Base-by-base conservation (phyloP, 352 stramenopile species). In the Globisporangium uncinulatum region DNA sequence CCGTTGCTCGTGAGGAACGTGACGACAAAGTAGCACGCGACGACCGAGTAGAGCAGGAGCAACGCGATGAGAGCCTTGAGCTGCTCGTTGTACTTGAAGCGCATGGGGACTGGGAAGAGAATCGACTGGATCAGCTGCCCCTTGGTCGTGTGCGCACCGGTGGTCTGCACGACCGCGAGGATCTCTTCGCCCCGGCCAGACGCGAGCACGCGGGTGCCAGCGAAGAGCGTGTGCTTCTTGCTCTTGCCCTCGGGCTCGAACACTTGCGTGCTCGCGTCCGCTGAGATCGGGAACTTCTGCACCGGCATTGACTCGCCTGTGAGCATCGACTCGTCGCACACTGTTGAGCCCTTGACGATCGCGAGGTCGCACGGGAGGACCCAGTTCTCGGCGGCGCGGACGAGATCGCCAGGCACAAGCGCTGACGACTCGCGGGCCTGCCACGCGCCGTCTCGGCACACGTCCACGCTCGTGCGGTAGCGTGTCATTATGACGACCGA, bases 31-130 rank as follows among this genome's bases (percentile, higher is more conserved):
- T 76, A 83, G 4, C n/a, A n/a, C n/a, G n/a, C n/a, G n/a, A n/a
- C n/a, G n/a, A n/a, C n/a, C n/a, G 74, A 68, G 19, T 72, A 70
- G 24, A 88, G 82, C 3, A 85, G 86, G 9, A 95, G 66, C 14
- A 95, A 54, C 3, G 86, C n/a, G n/a, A n/a, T n/a, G n/a, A n/a
- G n/a, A n/a, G n/a, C n/a, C n/a, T n/a, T n/a, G n/a, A 97, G 72
- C 66, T 97, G 86, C 29, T 90, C 73, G 55, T 97, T 83, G 67
- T 96, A 97, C 71, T 97, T 95, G 72, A 97, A 96, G 51, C 84
- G 71, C 59, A 96, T 86, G 7, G 75, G 76, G 24, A 83, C 66
- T 4, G 87, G 91, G 60, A 83, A 96, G 54, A 97, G 60, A 55
- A 97, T 94, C 7, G 87, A 75, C 51, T 88, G 72, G 4, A 97